Evolutionary conservation across 768 basidiomycete species (phyloP), one percentile per base, ranked within the genome.

Genomic region (Hygrophoropsis aurantiaca): DNA sequence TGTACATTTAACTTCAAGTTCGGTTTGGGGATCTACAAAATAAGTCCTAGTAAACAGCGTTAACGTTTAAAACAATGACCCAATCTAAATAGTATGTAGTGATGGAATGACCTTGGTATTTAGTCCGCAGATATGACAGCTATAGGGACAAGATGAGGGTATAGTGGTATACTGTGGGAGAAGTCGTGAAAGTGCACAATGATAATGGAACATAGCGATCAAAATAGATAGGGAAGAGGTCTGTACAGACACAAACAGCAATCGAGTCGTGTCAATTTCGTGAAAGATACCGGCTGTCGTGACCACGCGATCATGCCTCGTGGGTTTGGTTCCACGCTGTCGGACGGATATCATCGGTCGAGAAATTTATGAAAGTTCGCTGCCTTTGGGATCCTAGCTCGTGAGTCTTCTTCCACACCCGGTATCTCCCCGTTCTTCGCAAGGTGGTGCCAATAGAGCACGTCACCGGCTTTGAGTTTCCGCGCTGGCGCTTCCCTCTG

Each of bases 371-470:
- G 35, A 18, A 37, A 20, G 41, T 40, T 19, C 11, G 37, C 36
- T 40, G 46, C 42, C 21, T 41, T 56, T 24, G 55, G 42, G 18
- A 60, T 47, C 47, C 64, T 66, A 7, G 86, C 83, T 21, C 82
- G 77, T 30, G 71, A 58, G 62, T 88, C 81, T 50, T 89, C 81
- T 42, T 62, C 64, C 9, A 85, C 83, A 21, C 78, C 83, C 33
- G 85, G 81, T 49, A 87, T 85, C 64, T 90, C 87, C 11, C 87
- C 87, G 49, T 74, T 77, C 53, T 79, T 80, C 40, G 74, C 64
- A 49, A 90, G 81, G 54, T 89, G 82, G 60, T 90, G 86, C 87
- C 87, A 90, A 58, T 76, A 87, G 15, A 90, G 68, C 9, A 80
- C 59, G 51, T 87, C 85, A 18, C 87, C 87, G 9, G 73, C 69